Base-by-base conservation (phyloP, 495 filamentous ascomycete species). In the Penicillium steckii region DNA sequence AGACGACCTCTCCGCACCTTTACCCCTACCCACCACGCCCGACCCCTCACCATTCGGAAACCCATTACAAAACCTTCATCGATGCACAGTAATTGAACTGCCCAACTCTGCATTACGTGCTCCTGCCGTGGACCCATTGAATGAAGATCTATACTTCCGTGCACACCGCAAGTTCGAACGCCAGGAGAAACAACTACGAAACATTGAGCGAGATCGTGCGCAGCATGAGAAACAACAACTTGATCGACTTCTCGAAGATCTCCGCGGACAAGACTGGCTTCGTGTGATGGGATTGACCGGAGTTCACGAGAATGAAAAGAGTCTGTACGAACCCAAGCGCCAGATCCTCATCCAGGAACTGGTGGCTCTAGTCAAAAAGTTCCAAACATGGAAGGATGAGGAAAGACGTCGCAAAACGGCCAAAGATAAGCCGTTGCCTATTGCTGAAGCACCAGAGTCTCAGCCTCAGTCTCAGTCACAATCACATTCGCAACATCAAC, bases 191-290 rank as follows among this genome's bases (percentile, higher is more conserved):
- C 88, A 91, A 24, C 84, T 95, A 17, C 87, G 94, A 26, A 97
- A 97, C 62, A 87, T 93, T 32, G 95, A 97, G 65, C 90, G 88
- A 61, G 91, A 94, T 54, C 83, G 88, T 1, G 90, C 93, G 2
- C 88, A 93, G 70, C 91, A 97, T 76, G 91, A 97, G 62, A 89
- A 91, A 57, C 85, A 90, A 46, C 87, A 92, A 58, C 81, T 97
- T 30, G 88, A 94, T 46, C 81, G 91, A 7, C 75, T 96, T 30
- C 80, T 97, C 30, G 90, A 94, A 41, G 90, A 90, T 32, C 79
- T 99, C 3, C 85, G 88, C 62, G 85, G 92, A n/a, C 86, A 84
- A 30, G 94, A 97, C 63, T 99, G 94, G 94, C 75, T 97, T 49
- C 86, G 89, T 48, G 79, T 89, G 2, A 93, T 99, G 85, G 94